Base-by-base conservation (phyloP, 495 filamentous ascomycete species). In the Chaetomium tenue region DNA sequence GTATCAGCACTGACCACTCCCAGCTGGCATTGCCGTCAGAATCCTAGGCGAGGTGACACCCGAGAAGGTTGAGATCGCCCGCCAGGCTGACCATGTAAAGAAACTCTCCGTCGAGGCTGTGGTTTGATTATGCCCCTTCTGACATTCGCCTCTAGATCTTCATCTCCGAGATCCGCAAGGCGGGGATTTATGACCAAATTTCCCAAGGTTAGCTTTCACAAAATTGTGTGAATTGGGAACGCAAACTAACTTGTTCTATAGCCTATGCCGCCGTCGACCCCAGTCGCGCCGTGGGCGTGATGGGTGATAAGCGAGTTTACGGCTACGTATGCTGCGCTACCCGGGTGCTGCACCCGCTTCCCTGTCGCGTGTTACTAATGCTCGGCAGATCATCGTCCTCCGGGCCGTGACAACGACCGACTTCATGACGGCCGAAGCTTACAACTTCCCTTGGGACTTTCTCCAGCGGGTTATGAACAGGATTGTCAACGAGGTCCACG, bases 11-110 rank as follows among this genome's bases (percentile, higher is more conserved):
- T 65, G 28, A 60, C 48, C 16, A 5, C 3, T 30, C n/a, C 9
- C 23, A 65, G 63, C 94, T 0, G 94, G 93, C 6, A 86, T 98
- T 63, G 94, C 88, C 25, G 92, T 98, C 70, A 86, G 94, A 57
- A 88, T 98, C 56, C 79, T 97, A 0, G 94, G 94, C 44, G 93
- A 96, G 63, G 90, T 97, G 5, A 96, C 89, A 13, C 79, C 81
- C 5, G 88, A 92, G 68, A 84, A 87, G 58, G 87, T 97, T 28
- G 83, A 84, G 28, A 95, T 97, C 44, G 92, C 87, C 18, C 83
- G 92, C 20, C 78, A 90, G 70, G 94, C 94, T 3, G 94, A 98
- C 73, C 74, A 90, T 66, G 65, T 66, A 66, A n/a, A 6, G 63
- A 22, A 11, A 25, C 22, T 65, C 5, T 0, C 11, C 1, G 7